phyloP scores from a whole-genome alignment of 163 green algal genomes.

The Scenedesmus sp. region DNA sequence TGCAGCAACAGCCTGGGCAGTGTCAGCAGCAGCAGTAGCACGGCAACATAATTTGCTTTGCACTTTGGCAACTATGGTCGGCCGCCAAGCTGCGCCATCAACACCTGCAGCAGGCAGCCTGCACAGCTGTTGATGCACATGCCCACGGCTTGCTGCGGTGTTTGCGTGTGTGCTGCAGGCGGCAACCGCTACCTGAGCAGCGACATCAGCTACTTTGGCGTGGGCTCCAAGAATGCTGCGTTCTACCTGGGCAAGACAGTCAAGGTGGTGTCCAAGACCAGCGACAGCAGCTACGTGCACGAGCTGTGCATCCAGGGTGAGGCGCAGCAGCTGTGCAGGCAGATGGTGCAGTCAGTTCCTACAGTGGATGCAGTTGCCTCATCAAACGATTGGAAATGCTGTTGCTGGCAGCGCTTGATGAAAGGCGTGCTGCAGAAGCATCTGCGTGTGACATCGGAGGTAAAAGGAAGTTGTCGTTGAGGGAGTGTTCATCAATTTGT shows the following conservation, averaged over 20 bases:
- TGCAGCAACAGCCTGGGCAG: neutral
- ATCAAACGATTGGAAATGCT: neutral
- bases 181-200: slow-evolving; percentile 76
- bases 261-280: slow-evolving; percentile 76
- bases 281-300: slow-evolving; percentile 69
- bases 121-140: neutral
- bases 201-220: slow-evolving; percentile 83
- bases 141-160: neutral
- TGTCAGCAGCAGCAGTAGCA: neutral
- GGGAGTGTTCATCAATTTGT: neutral
- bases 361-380: neutral
- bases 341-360: neutral
- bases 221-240: slow-evolving; percentile 87
- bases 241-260: slow-evolving; percentile 86
- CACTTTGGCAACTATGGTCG: too few relatives aligned
- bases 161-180: neutral
- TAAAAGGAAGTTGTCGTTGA: neutral
- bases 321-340: neutral
- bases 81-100: too few relatives aligned
- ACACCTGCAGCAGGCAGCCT: too few relatives aligned
- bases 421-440: neutral
- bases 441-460: neutral
- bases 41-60: neutral
- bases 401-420: neutral
- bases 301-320: slow-evolving; percentile 79